Conservation (phyloP, 108 stramenopile genomes). For the Epithemia pelagica region DNA sequence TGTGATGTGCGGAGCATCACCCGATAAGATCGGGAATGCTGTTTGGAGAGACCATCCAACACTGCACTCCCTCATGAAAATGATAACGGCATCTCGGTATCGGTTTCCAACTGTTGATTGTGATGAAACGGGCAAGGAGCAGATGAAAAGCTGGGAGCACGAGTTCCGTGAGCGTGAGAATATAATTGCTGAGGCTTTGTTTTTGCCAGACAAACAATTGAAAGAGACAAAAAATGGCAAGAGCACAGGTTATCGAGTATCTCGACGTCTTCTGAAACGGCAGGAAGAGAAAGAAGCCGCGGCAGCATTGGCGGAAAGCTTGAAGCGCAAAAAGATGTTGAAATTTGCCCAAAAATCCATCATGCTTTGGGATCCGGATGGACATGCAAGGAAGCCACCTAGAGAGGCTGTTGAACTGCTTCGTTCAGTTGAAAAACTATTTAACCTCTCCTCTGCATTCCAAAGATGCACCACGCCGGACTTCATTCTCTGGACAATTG, state of each 20-base stretch:
- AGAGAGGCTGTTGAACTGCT: constrained; percentile 63
- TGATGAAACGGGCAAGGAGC: constrained; percentile 42
- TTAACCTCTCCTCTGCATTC: constrained; percentile 51
- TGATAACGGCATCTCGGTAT: constrained; percentile 63
- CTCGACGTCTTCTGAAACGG: constrained; percentile 4
- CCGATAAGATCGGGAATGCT: constrained; percentile 29
- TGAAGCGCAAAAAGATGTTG: constrained; percentile 47
- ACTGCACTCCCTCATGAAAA: constrained; percentile 58
- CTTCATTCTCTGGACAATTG: constrained; percentile 57
- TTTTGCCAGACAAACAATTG: constrained; percentile 28
- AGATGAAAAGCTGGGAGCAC: constrained; percentile 47
- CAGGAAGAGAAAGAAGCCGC: constrained; percentile 8
- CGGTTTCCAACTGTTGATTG: constrained; percentile 76
- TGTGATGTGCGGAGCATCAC: constrained; percentile 44
- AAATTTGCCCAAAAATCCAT: constrained; percentile 58
- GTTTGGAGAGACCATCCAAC: constrained; percentile 62
- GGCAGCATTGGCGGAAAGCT: constrained; percentile 21
- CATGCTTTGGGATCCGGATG: constrained; percentile 59
- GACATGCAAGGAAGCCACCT: constrained; percentile 62
- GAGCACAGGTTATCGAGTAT: constrained; percentile 1
- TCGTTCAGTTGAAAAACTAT: constrained; percentile 47
- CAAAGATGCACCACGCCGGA: constrained; percentile 43
- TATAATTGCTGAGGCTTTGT: constrained; percentile 50
- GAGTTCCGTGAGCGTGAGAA: constrained; percentile 25
- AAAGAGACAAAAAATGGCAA: constrained; percentile 17